Evolutionary conservation across 1,139 yeast species (phyloP).

Genomic region (Wickerhamomyces sp.): DNA sequence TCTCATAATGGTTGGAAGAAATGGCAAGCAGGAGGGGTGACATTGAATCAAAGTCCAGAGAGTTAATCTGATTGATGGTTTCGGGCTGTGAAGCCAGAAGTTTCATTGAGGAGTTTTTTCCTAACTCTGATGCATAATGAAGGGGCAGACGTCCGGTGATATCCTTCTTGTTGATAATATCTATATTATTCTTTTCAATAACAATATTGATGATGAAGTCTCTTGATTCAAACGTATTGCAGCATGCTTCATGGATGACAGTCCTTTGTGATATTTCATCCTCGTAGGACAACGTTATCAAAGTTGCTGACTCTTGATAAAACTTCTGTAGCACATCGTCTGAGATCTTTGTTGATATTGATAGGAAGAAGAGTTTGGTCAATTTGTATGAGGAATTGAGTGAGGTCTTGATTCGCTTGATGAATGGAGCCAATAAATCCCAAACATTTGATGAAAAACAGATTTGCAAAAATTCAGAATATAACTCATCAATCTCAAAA

Average conservation of each 20-base stretch:
- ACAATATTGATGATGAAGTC: constrained; percentile 26
- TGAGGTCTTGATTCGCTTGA: constrained; percentile 39
- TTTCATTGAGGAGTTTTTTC: constrained; percentile 21
- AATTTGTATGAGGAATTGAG: constrained; percentile 41
- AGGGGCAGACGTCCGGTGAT: constrained; percentile 76
- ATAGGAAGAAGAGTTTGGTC: constrained; percentile 60
- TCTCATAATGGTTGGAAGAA: constrained; percentile 56
- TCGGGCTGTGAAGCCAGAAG: constrained; percentile 36
- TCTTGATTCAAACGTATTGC: constrained; percentile 30
- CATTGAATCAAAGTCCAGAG: constrained; percentile 66
- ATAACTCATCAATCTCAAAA: constrained; percentile 56
- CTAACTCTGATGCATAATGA: constrained; percentile 80
- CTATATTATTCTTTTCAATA: constrained; percentile 15
- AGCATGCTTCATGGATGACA: constrained; percentile 35
- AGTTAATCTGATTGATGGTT: constrained; percentile 40
- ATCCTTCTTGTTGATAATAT: constrained; percentile 36
- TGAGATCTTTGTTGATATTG: constrained; percentile 44
- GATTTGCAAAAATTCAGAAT: constrained; percentile 60
- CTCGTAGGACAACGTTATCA: constrained; percentile 31
- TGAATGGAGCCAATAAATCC: constrained; percentile 41
- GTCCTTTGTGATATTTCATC: constrained; percentile 38
- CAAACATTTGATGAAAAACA: constrained; percentile 36
- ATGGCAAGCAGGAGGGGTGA: constrained; percentile 81
- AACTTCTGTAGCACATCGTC: constrained; percentile 36
- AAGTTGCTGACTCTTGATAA: constrained; percentile 30